Conservation (phyloP, 2,329 filamentous ascomycete species). For the Colletotrichum musicola region DNA sequence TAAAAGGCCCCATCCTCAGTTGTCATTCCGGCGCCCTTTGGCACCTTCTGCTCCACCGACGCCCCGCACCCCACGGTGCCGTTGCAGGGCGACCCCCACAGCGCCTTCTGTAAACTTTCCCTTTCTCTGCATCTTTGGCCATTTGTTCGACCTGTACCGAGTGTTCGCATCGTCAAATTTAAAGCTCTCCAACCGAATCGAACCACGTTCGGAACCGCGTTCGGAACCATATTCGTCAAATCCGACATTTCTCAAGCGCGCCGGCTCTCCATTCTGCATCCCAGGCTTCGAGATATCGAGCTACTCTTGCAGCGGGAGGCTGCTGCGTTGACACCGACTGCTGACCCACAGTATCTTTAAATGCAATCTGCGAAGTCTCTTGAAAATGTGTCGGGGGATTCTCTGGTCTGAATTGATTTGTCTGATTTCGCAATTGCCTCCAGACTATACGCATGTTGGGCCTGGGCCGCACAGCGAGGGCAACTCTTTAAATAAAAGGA, state of each 20-base stretch:
- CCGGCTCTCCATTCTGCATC: background rate
- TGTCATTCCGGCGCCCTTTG: constrained; percentile 21
- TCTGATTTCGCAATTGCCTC: no score
- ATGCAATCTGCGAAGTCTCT: background rate
- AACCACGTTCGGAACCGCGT: no score
- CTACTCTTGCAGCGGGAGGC: background rate
- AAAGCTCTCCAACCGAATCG: no score
- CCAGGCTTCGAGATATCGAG: background rate
- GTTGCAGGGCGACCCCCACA: constrained; percentile 2
- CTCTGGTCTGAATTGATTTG: no score
- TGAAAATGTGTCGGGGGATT: background rate
- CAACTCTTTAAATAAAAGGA: no score
- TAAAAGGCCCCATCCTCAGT: background rate
- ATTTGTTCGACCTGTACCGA: background rate
- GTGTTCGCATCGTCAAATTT: no score
- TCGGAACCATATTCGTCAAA: no score
- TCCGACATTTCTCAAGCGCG: no score
- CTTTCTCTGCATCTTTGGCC: background rate
- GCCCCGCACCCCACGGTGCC: background rate
- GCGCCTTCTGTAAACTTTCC: background rate
- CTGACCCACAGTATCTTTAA: background rate
- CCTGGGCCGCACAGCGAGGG: no score
- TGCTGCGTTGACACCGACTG: background rate
- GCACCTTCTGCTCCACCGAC: constrained; percentile 7
- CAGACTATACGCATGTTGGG: no score